Conservation (phyloP, 2,329 filamentous ascomycete species). For the Aspergillus latus region DNA sequence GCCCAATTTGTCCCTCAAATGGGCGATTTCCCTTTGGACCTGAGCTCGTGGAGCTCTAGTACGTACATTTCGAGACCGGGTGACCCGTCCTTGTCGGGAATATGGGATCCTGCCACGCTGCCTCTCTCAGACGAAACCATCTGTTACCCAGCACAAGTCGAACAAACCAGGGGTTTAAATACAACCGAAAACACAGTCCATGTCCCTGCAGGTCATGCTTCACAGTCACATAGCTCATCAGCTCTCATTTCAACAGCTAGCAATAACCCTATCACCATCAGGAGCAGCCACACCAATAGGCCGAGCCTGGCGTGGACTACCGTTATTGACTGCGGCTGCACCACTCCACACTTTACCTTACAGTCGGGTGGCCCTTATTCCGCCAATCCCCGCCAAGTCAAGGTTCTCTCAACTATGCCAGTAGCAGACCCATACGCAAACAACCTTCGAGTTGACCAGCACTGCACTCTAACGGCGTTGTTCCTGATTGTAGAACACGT, state of each 20-base stretch:
- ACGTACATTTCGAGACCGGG: not conserved
- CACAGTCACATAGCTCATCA: not conserved
- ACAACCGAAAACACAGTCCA: not conserved
- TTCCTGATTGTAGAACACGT: slow-evolving; percentile 22
- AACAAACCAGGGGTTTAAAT: not conserved
- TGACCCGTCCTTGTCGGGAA: not conserved
- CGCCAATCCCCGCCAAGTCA: slow-evolving; percentile 5
- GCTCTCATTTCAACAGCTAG: not conserved
- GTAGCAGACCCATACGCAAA: slow-evolving; percentile 28
- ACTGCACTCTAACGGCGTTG: slow-evolving; percentile 28
- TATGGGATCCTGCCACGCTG: slow-evolving; percentile 9
- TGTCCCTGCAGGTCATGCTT: not conserved
- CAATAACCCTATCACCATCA: slow-evolving; percentile 10
- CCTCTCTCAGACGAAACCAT: slow-evolving; percentile 1
- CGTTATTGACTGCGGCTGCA: slow-evolving; percentile 18
- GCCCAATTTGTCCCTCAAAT: not conserved
- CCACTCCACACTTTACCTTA: slow-evolving; percentile 18
- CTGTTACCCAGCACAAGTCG: not conserved
- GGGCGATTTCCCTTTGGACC: not conserved
- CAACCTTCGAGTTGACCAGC: slow-evolving; percentile 26
- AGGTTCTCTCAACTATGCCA: slow-evolving; percentile 13
- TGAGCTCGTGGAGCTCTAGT: slow-evolving; percentile 7
- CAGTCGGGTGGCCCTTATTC: slow-evolving; percentile 9
- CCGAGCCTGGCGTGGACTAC: slow-evolving; percentile 14
- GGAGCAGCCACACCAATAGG: slow-evolving; percentile 1